These are phyloP conservation scores for Agrocybe pediades DNA, from an alignment of 768 basidiomycete genomes.

Conservation along the genomic window DNA sequence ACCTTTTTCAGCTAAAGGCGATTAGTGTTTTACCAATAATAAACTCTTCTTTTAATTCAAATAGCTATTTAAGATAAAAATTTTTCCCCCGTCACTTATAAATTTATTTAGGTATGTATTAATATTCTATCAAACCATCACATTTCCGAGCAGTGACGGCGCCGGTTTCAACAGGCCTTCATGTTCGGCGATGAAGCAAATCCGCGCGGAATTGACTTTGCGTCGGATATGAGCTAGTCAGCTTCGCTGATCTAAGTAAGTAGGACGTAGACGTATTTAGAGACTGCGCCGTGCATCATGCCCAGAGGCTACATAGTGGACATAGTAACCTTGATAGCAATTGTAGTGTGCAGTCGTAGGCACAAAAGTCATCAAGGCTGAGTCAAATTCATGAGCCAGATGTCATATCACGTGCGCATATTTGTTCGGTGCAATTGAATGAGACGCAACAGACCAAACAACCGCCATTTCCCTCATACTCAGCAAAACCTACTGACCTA, in stretches of 20 bases:
- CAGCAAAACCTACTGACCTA: slow-evolving; percentile 8
- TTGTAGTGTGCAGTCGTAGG: no score
- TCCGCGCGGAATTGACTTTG: background rate
- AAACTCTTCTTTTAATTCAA: no score
- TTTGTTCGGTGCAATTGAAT: slow-evolving; percentile 12
- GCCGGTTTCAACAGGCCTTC: background rate
- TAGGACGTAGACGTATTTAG: background rate
- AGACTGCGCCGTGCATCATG: background rate
- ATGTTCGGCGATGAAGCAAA: background rate
- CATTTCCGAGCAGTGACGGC: background rate
- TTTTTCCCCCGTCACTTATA: no score
- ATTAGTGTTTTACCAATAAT: no score
- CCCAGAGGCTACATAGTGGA: background rate
- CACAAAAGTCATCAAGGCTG: no score
- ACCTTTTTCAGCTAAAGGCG: no score
- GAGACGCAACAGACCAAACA: slow-evolving; percentile 14
- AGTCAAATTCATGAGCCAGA: no score
- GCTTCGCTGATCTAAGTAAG: background rate
- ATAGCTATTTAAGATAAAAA: no score
- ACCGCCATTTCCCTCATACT: slow-evolving; percentile 12
- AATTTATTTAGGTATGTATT: no score
- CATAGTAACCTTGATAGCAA: no score
- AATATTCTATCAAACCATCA: no score
- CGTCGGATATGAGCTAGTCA: background rate
- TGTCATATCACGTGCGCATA: slow-evolving; percentile 20